A percentile compares a stretch with the other conserved stretches of the same genome.
Evolutionary conservation across 371 early-diverging fungal genomes (phyloP).

Genomic region (Mortierella sp.): DNA sequence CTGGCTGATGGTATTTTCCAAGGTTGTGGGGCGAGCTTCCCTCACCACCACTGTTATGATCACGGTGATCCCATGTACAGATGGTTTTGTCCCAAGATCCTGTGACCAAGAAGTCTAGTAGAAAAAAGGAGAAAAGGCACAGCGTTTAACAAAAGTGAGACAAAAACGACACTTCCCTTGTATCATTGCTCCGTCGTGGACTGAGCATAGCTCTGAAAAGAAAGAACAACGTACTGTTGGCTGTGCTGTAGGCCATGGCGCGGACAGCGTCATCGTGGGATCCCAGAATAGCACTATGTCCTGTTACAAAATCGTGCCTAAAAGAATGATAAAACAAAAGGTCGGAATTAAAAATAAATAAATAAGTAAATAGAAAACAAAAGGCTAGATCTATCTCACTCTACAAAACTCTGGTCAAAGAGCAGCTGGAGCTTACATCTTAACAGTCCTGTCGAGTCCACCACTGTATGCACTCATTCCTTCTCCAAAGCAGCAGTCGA

Average conservation of each 20-base stretch:
- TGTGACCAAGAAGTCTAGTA: conserved; percentile 70
- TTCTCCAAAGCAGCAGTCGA: conserved; percentile 79
- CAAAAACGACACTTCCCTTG: no score
- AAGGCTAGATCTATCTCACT: not conserved
- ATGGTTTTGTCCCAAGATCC: conserved; percentile 94
- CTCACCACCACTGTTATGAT: conserved; percentile 17
- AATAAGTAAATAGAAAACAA: conserved; percentile 14
- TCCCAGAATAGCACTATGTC: conserved; percentile 59
- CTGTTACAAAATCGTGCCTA: conserved; percentile 64
- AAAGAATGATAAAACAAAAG: not conserved
- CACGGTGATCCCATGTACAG: conserved; percentile 82
- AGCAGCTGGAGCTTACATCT: conserved; percentile 61
- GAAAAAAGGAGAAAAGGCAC: not conserved
- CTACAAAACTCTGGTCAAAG: not conserved
- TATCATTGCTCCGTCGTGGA: conserved; percentile 7
- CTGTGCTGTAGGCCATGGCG: conserved; percentile 69
- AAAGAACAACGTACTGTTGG: conserved; percentile 56
- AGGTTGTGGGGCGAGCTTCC: conserved; percentile 48
- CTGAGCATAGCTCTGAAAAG: no score
- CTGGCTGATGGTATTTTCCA: conserved; percentile 63
- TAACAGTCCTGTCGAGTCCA: conserved; percentile 74
- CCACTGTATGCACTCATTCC: conserved; percentile 68
- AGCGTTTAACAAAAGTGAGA: not conserved
- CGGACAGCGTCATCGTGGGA: conserved; percentile 70
- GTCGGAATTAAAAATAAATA: conserved; percentile 8